phyloP scores from a whole-genome alignment of 1,284 basidiomycete genomes.

The Trichosporon ovoides region DNA sequence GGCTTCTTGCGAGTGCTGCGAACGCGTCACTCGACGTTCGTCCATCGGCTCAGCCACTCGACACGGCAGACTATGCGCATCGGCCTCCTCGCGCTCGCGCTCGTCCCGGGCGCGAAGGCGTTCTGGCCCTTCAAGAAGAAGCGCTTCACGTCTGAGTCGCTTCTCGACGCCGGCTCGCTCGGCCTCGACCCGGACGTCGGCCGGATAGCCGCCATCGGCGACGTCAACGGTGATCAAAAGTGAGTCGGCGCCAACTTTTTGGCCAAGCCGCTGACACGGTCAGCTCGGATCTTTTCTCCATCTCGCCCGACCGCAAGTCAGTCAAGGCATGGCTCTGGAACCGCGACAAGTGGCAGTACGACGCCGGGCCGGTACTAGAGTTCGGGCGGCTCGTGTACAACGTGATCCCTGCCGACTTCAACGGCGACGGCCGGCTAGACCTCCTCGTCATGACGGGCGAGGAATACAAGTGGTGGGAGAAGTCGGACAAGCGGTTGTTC shows the following conservation, averaged over 20 bases:
- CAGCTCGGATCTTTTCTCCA: constrained; percentile 74
- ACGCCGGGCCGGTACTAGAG: constrained; percentile 44
- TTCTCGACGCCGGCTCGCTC: constrained; percentile 73
- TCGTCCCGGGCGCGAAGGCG: constrained; percentile 9
- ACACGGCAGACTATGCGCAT: constrained; percentile 10
- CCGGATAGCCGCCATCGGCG: constrained; percentile 80
- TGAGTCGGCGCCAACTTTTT: constrained; percentile 50
- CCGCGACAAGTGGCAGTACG: constrained; percentile 58
- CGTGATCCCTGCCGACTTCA: constrained; percentile 86
- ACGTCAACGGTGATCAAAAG: constrained; percentile 94
- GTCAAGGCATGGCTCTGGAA: constrained; percentile 76
- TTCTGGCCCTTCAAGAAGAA: constrained; percentile 76
- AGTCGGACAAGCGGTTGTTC: constrained; percentile 49
- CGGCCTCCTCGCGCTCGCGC: constrained; percentile 10
- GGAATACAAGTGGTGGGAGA: constrained; percentile 50
- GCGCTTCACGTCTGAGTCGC: constrained; percentile 76
- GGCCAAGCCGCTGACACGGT: neutral
- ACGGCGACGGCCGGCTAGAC: constrained; percentile 85
- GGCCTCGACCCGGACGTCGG: constrained; percentile 63
- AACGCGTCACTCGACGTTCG: neutral
- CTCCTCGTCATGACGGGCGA: constrained; percentile 69
- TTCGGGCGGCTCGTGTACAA: constrained; percentile 57
- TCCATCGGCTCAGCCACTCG: neutral
- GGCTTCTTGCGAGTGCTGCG: neutral
- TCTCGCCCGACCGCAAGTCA: constrained; percentile 67